Base-by-base conservation (phyloP, 140 eudicot species). In the Stevia rebaudiana region DNA sequence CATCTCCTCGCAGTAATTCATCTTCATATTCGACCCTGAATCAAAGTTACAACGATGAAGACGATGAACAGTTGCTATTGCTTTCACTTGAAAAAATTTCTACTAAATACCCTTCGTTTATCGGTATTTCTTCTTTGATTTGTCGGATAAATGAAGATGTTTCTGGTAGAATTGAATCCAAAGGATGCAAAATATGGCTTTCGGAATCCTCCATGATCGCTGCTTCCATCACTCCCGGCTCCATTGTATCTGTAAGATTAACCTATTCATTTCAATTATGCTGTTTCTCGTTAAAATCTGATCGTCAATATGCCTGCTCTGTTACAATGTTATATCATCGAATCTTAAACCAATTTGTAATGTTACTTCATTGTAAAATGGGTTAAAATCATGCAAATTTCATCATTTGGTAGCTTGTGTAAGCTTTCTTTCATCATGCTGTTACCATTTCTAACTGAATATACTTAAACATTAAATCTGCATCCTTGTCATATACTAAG, bases 171-270 rank as follows among this genome's bases (percentile, higher is more conserved):
- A 30, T 70, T 62, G 82, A 72, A 6, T 25, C 75, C 4, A 87
- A 54, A 80, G 90, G 83, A 15, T 80, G 78, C 72, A 81, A 68
- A 57, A 49, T 92, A 33, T 92, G 96, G 96, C 81, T 92, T 11
- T 88, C 96, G 0, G 90, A 88, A 36, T 23, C 96, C n/a, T 71
- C 89, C 13, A 80, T 92, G 95, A 31, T 81, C 51, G 65, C 90
- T 56, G 64, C 79, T 68, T 79, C 88, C 1, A 76, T 92, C 18
- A 19, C 79, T 11, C 95, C 92, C 1, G 92, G 92, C 37, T 74
- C 95, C 63, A 67, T 65, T 13, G 97, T 89, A 19, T 86, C 97
- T 60, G 97, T 89, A 81, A 58, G 65, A 63, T 4, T 22, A 8
- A 33, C 0, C 36, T 35, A 10, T 70, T 69, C 55, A 3, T 22